phyloP scores from a whole-genome alignment of 768 basidiomycete genomes.

The Fibroporia radiculosa region DNA sequence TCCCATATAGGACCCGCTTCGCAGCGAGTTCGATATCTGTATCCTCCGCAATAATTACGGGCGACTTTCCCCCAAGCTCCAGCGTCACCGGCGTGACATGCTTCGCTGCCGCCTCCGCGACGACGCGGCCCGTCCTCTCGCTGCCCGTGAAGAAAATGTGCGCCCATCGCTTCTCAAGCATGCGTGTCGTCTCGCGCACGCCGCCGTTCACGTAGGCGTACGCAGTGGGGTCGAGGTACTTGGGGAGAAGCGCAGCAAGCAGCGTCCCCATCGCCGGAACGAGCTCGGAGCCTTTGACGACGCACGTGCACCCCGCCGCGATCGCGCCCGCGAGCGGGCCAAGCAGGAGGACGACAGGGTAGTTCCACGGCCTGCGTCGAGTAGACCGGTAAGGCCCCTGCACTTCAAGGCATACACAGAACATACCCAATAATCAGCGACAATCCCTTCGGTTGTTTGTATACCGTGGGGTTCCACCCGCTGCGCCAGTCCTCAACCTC shows the following conservation, averaged over 20 bases:
- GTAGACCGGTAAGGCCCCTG: neutral
- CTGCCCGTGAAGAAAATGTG: slow-evolving; percentile 31
- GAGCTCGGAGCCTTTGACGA: slow-evolving; percentile 63
- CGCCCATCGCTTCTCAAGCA: slow-evolving; percentile 31
- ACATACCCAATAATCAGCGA: slow-evolving; percentile 55
- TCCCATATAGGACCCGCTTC: slow-evolving; percentile 61
- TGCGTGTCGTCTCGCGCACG: slow-evolving; percentile 29
- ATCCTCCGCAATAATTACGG: slow-evolving; percentile 36
- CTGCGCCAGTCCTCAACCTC: slow-evolving; percentile 37
- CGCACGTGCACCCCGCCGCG: slow-evolving; percentile 61
- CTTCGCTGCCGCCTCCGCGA: slow-evolving; percentile 36
- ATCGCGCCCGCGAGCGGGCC: slow-evolving; percentile 65
- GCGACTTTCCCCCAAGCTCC: slow-evolving; percentile 37
- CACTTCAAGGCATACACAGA: slow-evolving; percentile 2
- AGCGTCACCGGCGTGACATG: slow-evolving; percentile 36
- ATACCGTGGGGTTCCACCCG: slow-evolving; percentile 43
- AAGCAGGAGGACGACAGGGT: slow-evolving; percentile 46
- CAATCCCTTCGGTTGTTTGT: slow-evolving; percentile 54
- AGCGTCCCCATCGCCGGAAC: slow-evolving; percentile 40
- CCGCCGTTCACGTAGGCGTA: slow-evolving; percentile 47
- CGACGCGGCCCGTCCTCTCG: slow-evolving; percentile 28
- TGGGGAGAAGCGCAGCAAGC: slow-evolving; percentile 45
- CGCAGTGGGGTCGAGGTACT: slow-evolving; percentile 44
- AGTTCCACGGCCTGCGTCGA: slow-evolving; percentile 54
- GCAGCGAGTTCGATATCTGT: slow-evolving; percentile 44